Conservation (phyloP, 441 rosid species). For the Arabidopsis hybrid region DNA sequence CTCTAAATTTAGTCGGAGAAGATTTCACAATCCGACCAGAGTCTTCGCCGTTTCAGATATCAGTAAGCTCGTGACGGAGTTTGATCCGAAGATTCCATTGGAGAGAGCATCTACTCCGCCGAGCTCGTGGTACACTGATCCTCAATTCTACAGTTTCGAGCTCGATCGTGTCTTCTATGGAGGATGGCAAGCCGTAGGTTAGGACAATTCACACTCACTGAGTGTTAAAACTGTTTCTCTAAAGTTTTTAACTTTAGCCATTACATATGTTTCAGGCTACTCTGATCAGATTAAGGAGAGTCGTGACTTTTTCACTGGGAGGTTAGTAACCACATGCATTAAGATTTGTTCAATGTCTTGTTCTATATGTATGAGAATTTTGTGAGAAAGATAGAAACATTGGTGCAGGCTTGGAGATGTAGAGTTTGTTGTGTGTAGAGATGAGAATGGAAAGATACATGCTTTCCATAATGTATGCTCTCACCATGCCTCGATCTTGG, state of each 20-base stretch:
- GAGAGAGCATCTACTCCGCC: slow-evolving; percentile 83
- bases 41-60: slow-evolving; percentile 31
- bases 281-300: slow-evolving; percentile 70
- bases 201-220: neutral
- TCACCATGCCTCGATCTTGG: slow-evolving; percentile 90
- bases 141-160: slow-evolving; percentile 61
- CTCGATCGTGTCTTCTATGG: slow-evolving; percentile 73
- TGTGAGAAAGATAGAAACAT: neutral
- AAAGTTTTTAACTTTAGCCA: neutral
- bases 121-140: slow-evolving; percentile 81
- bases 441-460: slow-evolving; percentile 64
- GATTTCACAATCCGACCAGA: slow-evolving; percentile 20
- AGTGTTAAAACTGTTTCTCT: slow-evolving; percentile 28
- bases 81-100: slow-evolving; percentile 68
- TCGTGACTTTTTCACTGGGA: slow-evolving; percentile 75
- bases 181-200: slow-evolving; percentile 93
- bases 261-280: slow-evolving; percentile 53
- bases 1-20: slow-evolving; percentile 27
- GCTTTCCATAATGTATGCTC: slow-evolving; percentile 94
- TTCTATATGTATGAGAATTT: slow-evolving; percentile 4
- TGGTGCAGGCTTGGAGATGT: slow-evolving; percentile 74
- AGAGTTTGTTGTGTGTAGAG: slow-evolving; percentile 79
- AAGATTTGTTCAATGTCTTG: neutral
- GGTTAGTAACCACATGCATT: slow-evolving; percentile 53
- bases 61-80: slow-evolving; percentile 51